Conservation (phyloP, 1,284 basidiomycete genomes). For the Heterobasidion occidentale region DNA sequence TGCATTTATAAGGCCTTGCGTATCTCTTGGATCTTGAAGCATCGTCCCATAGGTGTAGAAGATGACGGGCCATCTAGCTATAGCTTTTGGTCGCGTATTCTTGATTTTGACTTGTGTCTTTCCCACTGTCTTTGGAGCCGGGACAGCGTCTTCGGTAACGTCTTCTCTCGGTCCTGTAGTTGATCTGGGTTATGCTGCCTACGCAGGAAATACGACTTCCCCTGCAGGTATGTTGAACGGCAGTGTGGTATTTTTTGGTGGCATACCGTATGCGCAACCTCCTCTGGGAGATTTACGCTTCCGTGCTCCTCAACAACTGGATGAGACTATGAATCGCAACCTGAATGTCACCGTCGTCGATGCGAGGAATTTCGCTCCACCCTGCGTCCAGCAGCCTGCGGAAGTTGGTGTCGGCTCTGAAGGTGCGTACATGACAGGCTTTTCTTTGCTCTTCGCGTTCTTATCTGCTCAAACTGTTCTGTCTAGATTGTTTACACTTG, state of each 20-base stretch:
- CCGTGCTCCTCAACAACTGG: slow-evolving; percentile 36
- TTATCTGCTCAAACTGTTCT: not conserved
- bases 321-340: slow-evolving; percentile 21
- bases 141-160: not conserved
- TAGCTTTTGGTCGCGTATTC: not conserved
- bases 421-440: slow-evolving; percentile 15
- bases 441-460: no score
- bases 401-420: slow-evolving; percentile 33
- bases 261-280: slow-evolving; percentile 47
- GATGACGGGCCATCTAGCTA: no score
- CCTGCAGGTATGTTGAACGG: slow-evolving; percentile 26
- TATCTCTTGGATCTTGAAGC: no score
- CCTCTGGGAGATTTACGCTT: slow-evolving; percentile 45
- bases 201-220: slow-evolving; percentile 32
- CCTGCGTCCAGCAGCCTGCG: slow-evolving; percentile 36
- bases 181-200: slow-evolving; percentile 42
- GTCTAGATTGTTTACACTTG: slow-evolving; percentile 40
- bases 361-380: slow-evolving; percentile 32
- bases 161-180: slow-evolving; percentile 26
- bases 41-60: no score
- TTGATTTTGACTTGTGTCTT: not conserved
- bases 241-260: slow-evolving; percentile 37
- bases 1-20: no score
- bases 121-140: not conserved
- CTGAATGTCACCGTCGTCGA: slow-evolving; percentile 20